A percentile compares a stretch with the other conserved stretches of the same genome.
Evolutionary conservation across 768 basidiomycete species (phyloP).

Genomic region (Neoboletus subvelutipes): DNA sequence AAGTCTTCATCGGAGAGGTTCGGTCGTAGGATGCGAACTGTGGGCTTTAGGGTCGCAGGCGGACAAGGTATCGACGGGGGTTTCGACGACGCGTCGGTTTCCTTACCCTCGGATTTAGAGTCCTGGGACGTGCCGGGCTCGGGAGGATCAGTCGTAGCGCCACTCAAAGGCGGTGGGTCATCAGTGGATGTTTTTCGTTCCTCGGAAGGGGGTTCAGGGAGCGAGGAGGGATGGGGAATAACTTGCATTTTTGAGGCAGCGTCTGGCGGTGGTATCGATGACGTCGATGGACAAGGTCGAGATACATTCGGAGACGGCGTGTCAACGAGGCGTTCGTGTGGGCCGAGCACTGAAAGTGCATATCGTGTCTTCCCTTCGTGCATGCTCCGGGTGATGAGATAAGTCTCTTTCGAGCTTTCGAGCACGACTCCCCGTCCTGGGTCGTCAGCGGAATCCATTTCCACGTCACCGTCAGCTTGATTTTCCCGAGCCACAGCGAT

Average conservation of each 20-base stretch:
- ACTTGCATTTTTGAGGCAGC: conserved; percentile 8
- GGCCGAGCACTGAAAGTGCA: conserved; percentile 18
- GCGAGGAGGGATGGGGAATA: neutral
- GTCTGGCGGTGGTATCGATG: neutral
- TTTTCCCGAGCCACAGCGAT: conserved; percentile 2
- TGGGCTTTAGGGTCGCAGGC: neutral
- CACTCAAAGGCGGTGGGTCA: neutral
- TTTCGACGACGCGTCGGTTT: neutral
- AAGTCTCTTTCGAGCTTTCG: conserved; percentile 25
- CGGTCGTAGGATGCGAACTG: conserved; percentile 13
- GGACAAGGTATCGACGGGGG: neutral
- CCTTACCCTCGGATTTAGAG: neutral
- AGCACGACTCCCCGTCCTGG: conserved; percentile 22
- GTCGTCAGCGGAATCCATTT: conserved; percentile 13
- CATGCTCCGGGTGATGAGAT: conserved; percentile 17
- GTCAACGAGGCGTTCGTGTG: neutral
- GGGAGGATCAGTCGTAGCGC: conserved; percentile 2
- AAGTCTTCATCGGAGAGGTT: conserved; percentile 24
- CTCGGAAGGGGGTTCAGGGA: neutral
- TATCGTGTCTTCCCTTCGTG: conserved; percentile 15
- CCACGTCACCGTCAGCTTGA: conserved; percentile 8
- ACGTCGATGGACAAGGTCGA: neutral
- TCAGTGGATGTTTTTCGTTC: neutral
- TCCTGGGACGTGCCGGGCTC: neutral
- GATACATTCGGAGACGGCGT: neutral